These are phyloP conservation scores for Hydnum rufescens DNA, from an alignment of 768 basidiomycete species.

Conservation along the genomic window DNA sequence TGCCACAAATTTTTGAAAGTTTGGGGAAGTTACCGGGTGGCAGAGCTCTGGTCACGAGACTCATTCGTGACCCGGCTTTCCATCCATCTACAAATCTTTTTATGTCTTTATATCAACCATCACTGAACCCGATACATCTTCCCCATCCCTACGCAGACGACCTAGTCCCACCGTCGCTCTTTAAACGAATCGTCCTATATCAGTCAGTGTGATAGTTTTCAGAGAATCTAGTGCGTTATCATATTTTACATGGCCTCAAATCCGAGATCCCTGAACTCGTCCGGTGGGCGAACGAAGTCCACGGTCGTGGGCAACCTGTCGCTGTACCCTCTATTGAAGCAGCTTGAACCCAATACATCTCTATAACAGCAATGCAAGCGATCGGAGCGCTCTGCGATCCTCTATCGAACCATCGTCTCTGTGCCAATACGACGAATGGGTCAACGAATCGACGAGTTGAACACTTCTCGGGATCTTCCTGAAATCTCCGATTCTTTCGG, in stretches of 20 bases:
- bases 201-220: slow-evolving; percentile 23
- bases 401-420: slow-evolving; percentile 23
- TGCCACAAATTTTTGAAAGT: too few species aligned
- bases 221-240: too few species aligned
- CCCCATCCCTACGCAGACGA: slow-evolving; percentile 44
- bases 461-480: slow-evolving; percentile 86
- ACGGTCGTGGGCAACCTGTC: slow-evolving; percentile 20
- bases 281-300: slow-evolving; percentile 27
- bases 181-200: slow-evolving; percentile 36
- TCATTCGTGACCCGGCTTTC: slow-evolving; percentile 17
- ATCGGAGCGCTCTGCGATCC: slow-evolving; percentile 26
- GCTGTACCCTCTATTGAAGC: background rate
- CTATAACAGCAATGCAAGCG: slow-evolving; percentile 30
- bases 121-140: too few species aligned
- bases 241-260: too few species aligned
- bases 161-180: slow-evolving; percentile 36
- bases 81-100: too few species aligned
- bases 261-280: too few species aligned
- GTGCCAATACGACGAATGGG: slow-evolving; percentile 59
- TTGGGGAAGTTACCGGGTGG: too few species aligned
- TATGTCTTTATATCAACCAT: too few species aligned
- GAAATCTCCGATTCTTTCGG: slow-evolving; percentile 79
- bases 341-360: background rate
- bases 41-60: too few species aligned
- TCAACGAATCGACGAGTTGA: slow-evolving; percentile 37